Conservation (phyloP, 2,329 filamentous ascomycete genomes). For the Ceratocystis lukuohia region DNA sequence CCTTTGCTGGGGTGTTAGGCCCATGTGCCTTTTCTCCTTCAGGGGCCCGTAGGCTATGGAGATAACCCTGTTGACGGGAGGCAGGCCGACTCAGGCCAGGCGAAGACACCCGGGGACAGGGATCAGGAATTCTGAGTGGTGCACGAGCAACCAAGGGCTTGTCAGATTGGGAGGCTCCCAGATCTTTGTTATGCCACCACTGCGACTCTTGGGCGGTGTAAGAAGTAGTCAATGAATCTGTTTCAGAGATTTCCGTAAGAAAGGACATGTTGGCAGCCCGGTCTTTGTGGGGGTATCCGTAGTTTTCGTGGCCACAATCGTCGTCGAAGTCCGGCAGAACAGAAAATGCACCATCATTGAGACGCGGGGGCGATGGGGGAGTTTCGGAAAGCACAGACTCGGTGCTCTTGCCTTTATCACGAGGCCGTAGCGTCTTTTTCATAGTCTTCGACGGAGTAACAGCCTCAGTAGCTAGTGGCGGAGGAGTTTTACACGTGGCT, state of each 20-base stretch:
- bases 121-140: constrained; percentile 11
- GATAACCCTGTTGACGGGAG: constrained; percentile 11
- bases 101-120: background rate
- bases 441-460: background rate
- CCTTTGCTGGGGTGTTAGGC: background rate
- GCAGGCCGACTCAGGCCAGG: constrained; percentile 10
- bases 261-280: constrained; percentile 11
- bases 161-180: background rate
- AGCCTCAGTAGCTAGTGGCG: background rate
- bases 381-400: constrained; percentile 18
- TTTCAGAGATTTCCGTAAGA: constrained; percentile 15
- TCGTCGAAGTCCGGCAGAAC: constrained; percentile 17
- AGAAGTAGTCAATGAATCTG: constrained; percentile 3
- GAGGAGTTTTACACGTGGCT: background rate
- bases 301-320: constrained; percentile 5
- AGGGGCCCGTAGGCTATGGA: constrained; percentile 12
- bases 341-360: constrained; percentile 18
- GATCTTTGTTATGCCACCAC: constrained; percentile 15
- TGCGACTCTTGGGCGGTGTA: constrained; percentile 6
- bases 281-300: constrained; percentile 6
- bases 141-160: constrained; percentile 6
- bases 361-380: constrained; percentile 10
- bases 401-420: constrained; percentile 12
- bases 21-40: constrained; percentile 8
- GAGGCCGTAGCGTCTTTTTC: constrained; percentile 13